phyloP scores from a whole-genome alignment of 768 basidiomycete genomes.

The Podaxis carcinomalis region DNA sequence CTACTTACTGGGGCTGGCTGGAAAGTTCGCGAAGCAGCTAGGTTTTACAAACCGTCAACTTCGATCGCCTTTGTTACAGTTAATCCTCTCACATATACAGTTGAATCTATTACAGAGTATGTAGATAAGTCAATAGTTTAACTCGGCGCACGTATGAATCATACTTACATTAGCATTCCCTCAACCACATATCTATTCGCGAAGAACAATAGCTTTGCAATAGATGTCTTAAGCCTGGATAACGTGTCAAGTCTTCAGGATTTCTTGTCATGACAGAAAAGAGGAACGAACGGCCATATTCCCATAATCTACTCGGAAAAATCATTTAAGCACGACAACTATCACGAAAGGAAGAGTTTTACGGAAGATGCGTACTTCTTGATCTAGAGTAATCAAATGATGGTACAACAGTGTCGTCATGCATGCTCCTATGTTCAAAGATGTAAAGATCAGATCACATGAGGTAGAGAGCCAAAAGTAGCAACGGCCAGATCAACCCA shows the following conservation, averaged over 20 bases:
- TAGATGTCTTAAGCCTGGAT: constrained; percentile 17
- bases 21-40: constrained; percentile 20
- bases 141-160: not conserved
- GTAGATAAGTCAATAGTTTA: not conserved
- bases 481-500: not conserved
- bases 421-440: constrained; percentile 18
- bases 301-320: constrained; percentile 12
- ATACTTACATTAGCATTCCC: constrained; percentile 22
- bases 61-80: not conserved
- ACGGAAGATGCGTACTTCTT: constrained; percentile 17
- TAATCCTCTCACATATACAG: constrained; percentile 20
- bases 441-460: not conserved
- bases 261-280: not conserved
- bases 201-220: constrained; percentile 23
- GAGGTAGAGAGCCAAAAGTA: not conserved
- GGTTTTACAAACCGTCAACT: not conserved
- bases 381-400: constrained; percentile 20
- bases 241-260: not conserved
- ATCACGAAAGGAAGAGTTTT: not conserved
- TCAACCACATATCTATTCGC: constrained; percentile 25
- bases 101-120: constrained; percentile 19
- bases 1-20: constrained; percentile 12
- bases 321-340: not conserved
- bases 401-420: constrained; percentile 22
- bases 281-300: constrained; percentile 21